Percentiles rank a stretch among this genome's conserved stretches.
These are phyloP conservation scores for Ochromonas danica DNA, from an alignment of 108 stramenopile species.

Conservation along the genomic window DNA sequence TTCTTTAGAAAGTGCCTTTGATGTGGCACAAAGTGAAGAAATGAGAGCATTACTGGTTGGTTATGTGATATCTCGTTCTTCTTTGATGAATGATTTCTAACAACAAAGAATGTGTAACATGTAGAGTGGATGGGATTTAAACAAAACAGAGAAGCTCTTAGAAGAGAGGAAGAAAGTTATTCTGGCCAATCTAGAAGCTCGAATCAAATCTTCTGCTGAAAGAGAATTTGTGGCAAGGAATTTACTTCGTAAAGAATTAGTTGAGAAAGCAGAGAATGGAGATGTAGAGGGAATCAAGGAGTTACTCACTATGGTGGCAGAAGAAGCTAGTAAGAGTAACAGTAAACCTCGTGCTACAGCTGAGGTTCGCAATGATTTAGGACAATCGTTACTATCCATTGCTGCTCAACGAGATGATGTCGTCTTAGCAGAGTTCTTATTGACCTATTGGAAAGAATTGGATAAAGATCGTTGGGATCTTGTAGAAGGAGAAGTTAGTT, in stretches of 20 bases:
- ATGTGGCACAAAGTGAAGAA: conserved; percentile 44
- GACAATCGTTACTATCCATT: conserved; percentile 34
- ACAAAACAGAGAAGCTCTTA: conserved; percentile 37
- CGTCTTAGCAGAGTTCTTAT: neutral
- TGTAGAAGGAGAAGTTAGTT: neutral
- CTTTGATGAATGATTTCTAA: neutral
- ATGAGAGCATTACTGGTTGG: conserved; percentile 35
- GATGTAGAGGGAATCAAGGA: conserved; percentile 35
- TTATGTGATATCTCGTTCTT: no score
- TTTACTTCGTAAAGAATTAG: conserved; percentile 42
- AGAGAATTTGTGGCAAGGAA: conserved; percentile 46
- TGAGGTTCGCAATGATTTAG: conserved; percentile 32
- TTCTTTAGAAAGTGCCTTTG: conserved; percentile 44
- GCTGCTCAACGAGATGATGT: conserved; percentile 21
- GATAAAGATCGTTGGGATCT: conserved; percentile 35
- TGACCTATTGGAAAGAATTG: conserved; percentile 41
- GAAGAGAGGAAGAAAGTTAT: conserved; percentile 33
- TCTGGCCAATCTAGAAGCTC: conserved; percentile 33
- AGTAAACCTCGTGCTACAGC: conserved; percentile 39
- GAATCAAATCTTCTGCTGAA: conserved; percentile 50
- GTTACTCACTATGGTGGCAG: conserved; percentile 39
- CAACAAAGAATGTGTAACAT: neutral
- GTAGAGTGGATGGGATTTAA: conserved; percentile 39
- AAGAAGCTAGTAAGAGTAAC: conserved; percentile 35
- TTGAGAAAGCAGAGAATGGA: conserved; percentile 32